Conservation (phyloP, 2,329 filamentous ascomycete species). For the Colletotrichum tamarilloi region DNA sequence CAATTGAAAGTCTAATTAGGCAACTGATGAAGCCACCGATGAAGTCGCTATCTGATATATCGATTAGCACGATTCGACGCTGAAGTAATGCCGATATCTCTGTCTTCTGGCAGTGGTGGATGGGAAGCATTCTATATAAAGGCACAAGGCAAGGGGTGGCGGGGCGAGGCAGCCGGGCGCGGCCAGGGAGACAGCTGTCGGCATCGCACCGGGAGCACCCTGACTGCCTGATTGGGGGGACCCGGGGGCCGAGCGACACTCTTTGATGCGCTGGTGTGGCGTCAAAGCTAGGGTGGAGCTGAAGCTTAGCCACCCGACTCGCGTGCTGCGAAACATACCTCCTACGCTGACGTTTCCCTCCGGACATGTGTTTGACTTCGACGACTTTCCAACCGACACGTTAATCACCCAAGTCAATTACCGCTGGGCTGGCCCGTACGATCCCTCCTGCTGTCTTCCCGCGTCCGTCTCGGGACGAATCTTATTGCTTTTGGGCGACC, state of each 20-base stretch:
- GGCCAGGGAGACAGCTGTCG: slow-evolving; percentile 22
- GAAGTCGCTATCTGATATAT: neutral
- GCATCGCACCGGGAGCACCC: slow-evolving; percentile 20
- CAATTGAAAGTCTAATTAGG: neutral
- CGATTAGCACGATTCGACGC: neutral
- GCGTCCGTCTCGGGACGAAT: slow-evolving; percentile 14
- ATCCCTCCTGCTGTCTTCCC: neutral
- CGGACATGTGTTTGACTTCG: slow-evolving; percentile 26
- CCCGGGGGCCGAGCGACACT: slow-evolving; percentile 18
- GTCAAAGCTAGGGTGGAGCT: slow-evolving; percentile 37
- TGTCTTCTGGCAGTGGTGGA: neutral
- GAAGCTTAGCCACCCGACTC: slow-evolving; percentile 36
- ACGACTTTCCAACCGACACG: slow-evolving; percentile 30
- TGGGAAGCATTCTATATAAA: slow-evolving; percentile 16
- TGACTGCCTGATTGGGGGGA: slow-evolving; percentile 16
- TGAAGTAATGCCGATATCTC: neutral
- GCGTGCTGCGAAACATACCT: slow-evolving; percentile 36
- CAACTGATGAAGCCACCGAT: neutral
- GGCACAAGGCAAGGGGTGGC: slow-evolving; percentile 11
- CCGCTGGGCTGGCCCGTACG: slow-evolving; percentile 32
- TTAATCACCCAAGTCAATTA: slow-evolving; percentile 18
- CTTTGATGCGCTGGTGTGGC: slow-evolving; percentile 35
- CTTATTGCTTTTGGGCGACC: neutral
- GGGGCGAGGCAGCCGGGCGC: neutral
- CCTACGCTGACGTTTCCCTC: slow-evolving; percentile 36